A percentile compares a stretch with the other conserved stretches of the same genome.
These are phyloP conservation scores for Mucor lusitanicus DNA, from an alignment of 371 early-diverging fungal genomes.

Conservation along the genomic window DNA sequence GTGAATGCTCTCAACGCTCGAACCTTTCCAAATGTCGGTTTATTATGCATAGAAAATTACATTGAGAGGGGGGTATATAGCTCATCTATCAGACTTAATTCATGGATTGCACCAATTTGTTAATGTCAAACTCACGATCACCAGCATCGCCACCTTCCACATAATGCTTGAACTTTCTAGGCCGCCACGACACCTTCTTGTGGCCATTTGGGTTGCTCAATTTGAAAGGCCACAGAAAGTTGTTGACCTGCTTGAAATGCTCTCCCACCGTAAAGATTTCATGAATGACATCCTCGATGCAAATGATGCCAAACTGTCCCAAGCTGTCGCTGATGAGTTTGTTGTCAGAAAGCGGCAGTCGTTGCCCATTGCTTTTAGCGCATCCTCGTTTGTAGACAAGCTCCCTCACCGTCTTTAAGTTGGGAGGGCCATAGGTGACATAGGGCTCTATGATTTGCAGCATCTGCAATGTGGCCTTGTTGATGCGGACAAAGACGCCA, in stretches of 20 bases:
- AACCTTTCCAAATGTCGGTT: too few relatives aligned
- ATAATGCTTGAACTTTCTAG: constrained; percentile 95
- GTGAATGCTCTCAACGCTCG: too few relatives aligned
- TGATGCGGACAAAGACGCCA: constrained; percentile 96
- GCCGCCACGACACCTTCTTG: constrained; percentile 82
- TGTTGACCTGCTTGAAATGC: constrained; percentile 80
- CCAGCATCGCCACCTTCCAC: constrained; percentile 98
- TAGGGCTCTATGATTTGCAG: constrained; percentile 96
- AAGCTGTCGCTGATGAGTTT: constrained; percentile 88
- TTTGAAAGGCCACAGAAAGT: constrained; percentile 99
- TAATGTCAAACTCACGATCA: constrained; percentile 96
- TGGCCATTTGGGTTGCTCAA: constrained; percentile 87
- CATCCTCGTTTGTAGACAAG: constrained; percentile 98
- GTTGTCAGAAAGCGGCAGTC: constrained; percentile 95
- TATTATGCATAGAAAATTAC: too few relatives aligned
- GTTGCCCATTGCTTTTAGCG: constrained; percentile 89
- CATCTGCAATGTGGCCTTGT: constrained; percentile 97
- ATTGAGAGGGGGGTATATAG: neutral
- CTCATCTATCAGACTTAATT: constrained; percentile 56
- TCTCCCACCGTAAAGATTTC: constrained; percentile 98
- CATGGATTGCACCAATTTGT: constrained; percentile 95
- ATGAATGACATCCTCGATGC: constrained; percentile 98
- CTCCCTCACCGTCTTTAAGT: constrained; percentile 97
- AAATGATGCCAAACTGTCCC: constrained; percentile 93
- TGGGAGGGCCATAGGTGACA: constrained; percentile 96